Percentiles rank a stretch among this genome's conserved stretches.
Evolutionary conservation across 805 yeast species (phyloP).

Genomic region (Myxozyma geophila): DNA sequence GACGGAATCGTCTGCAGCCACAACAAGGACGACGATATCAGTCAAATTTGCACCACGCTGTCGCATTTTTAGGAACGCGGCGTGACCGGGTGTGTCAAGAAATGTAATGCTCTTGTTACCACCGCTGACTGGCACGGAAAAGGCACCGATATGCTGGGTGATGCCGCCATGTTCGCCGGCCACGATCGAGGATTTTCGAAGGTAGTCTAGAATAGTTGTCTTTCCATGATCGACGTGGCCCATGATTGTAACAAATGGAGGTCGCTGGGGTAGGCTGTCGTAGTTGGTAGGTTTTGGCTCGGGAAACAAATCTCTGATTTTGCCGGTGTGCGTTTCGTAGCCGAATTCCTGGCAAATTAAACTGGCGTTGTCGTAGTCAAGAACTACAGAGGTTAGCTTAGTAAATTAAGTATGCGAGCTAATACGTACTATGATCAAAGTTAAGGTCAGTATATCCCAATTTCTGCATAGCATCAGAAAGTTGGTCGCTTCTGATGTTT

Average conservation of each 20-base stretch:
- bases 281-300: conserved; percentile 50
- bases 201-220: conserved; percentile 86
- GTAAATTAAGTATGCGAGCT: not conserved
- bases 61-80: conserved; percentile 94
- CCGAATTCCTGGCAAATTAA: conserved; percentile 90
- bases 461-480: conserved; percentile 61
- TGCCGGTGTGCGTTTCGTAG: conserved; percentile 57
- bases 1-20: conserved; percentile 96
- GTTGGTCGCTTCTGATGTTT: conserved; percentile 63
- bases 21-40: conserved; percentile 88
- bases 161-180: conserved; percentile 92
- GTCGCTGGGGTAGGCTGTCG: conserved; percentile 62
- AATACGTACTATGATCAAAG: conserved; percentile 63
- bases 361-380: conserved; percentile 84
- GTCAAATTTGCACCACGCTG: conserved; percentile 95
- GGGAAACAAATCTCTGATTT: conserved; percentile 25
- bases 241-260: conserved; percentile 97
- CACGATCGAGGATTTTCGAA: conserved; percentile 84
- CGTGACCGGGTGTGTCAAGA: conserved; percentile 97
- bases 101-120: conserved; percentile 76
- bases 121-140: conserved; percentile 73
- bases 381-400: conserved; percentile 42
- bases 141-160: conserved; percentile 98
- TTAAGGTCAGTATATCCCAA: conserved; percentile 71
- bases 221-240: conserved; percentile 99